A percentile compares a stretch with the other conserved stretches of the same genome.
These are phyloP conservation scores for Chalaropsis thielavioides DNA, from an alignment of 2,329 filamentous ascomycete genomes.

Conservation along the genomic window DNA sequence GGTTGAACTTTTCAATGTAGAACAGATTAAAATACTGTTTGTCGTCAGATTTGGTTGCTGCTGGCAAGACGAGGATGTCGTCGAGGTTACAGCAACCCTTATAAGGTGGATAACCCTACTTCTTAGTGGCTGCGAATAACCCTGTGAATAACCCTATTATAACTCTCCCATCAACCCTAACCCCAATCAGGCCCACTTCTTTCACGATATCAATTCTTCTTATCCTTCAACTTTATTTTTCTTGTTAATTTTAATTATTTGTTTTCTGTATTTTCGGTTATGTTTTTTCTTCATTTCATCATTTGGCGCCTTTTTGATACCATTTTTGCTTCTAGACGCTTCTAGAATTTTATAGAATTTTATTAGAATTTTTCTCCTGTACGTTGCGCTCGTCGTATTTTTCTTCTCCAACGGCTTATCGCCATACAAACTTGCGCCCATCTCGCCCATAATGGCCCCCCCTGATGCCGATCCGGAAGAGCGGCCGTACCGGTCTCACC, in stretches of 20 bases:
- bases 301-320: not conserved
- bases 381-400: not conserved
- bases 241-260: not conserved
- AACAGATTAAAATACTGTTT: no score
- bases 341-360: not conserved
- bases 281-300: not conserved
- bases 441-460: not conserved
- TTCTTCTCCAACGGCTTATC: no score
- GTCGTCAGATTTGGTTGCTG: no score
- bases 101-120: no score
- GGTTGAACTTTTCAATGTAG: not conserved
- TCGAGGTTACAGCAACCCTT: no score
- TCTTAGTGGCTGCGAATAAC: not conserved
- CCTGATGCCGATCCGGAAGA: conserved; percentile 11
- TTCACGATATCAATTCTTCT: not conserved
- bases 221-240: not conserved
- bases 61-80: no score
- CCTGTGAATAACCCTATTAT: not conserved
- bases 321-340: not conserved
- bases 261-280: not conserved
- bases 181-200: not conserved
- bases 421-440: no score
- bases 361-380: not conserved
- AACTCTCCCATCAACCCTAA: not conserved
- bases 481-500: conserved; percentile 47